Evolutionary conservation across 768 basidiomycete genomes (phyloP).

Genomic region (Boletellus emodensis): DNA sequence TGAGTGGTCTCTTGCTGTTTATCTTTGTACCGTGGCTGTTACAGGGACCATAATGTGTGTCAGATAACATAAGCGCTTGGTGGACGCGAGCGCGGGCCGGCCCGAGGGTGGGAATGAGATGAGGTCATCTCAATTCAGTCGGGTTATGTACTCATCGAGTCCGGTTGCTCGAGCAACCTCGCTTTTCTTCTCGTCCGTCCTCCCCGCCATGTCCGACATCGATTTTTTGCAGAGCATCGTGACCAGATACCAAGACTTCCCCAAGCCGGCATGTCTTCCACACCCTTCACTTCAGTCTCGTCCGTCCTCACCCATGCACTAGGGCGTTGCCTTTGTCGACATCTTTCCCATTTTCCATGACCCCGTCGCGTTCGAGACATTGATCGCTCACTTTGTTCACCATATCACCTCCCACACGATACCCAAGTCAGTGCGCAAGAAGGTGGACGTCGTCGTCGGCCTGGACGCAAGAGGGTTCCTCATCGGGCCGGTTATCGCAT

Average conservation of each 20-base stretch:
- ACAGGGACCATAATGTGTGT: no score
- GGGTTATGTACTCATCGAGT: no score
- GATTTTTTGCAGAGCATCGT: slow-evolving; percentile 63
- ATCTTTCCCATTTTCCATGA: slow-evolving; percentile 90
- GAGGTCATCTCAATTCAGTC: no score
- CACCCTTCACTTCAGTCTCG: not conserved
- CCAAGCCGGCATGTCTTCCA: slow-evolving; percentile 66
- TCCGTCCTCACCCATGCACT: not conserved
- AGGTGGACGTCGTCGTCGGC: slow-evolving; percentile 90
- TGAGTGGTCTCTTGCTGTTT: slow-evolving; percentile 44
- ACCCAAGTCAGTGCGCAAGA: slow-evolving; percentile 51
- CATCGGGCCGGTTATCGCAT: slow-evolving; percentile 86
- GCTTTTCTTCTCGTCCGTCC: slow-evolving; percentile 1
- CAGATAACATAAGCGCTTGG: slow-evolving; percentile 12
- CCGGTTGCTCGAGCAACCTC: not conserved
- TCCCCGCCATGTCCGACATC: slow-evolving; percentile 65
- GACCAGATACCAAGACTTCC: slow-evolving; percentile 70
- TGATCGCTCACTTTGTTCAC: slow-evolving; percentile 85
- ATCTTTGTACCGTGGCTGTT: slow-evolving; percentile 36
- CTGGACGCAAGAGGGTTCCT: slow-evolving; percentile 96
- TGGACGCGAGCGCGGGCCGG: not conserved
- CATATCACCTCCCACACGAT: slow-evolving; percentile 81
- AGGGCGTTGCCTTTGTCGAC: slow-evolving; percentile 93
- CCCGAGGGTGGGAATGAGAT: not conserved
- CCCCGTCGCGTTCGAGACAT: slow-evolving; percentile 83